These are phyloP conservation scores for Boletus smithii DNA, from an alignment of 1,284 basidiomycete genomes.

Conservation along the genomic window DNA sequence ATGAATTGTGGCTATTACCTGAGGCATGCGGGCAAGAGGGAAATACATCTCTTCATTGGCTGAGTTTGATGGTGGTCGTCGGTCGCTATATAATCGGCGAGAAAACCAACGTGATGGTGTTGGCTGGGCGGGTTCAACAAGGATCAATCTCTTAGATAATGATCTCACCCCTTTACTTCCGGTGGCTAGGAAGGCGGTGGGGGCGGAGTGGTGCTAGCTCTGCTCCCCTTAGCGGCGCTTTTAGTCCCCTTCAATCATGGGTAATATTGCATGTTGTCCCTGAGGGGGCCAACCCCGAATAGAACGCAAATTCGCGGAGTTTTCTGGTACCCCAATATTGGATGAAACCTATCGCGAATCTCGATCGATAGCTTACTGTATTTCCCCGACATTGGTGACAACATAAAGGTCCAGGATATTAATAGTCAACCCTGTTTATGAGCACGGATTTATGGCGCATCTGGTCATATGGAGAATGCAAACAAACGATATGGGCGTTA, in stretches of 20 bases:
- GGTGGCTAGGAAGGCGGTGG: neutral
- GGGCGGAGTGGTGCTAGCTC: no score
- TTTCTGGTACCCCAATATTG: no score
- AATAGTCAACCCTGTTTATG: neutral
- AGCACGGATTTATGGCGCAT: neutral
- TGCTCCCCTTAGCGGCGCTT: no score
- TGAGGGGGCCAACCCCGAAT: no score
- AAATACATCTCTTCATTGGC: no score
- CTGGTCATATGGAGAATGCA: neutral
- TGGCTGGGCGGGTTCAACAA: neutral
- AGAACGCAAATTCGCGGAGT: constrained; percentile 10
- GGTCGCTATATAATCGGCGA: neutral
- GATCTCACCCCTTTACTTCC: neutral
- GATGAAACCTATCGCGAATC: neutral
- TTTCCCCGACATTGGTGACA: neutral
- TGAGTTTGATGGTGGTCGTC: neutral
- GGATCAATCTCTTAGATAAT: constrained; percentile 4
- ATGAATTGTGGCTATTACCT: neutral
- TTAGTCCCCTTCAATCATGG: neutral
- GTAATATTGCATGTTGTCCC: no score
- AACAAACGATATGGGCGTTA: neutral
- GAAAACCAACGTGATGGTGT: no score
- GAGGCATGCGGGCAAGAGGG: no score
- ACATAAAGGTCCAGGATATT: neutral
- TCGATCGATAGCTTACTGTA: constrained; percentile 4